These are phyloP conservation scores for Dactylis glomerata DNA, from an alignment of 176 grass and related monocot species.

Conservation along the genomic window DNA sequence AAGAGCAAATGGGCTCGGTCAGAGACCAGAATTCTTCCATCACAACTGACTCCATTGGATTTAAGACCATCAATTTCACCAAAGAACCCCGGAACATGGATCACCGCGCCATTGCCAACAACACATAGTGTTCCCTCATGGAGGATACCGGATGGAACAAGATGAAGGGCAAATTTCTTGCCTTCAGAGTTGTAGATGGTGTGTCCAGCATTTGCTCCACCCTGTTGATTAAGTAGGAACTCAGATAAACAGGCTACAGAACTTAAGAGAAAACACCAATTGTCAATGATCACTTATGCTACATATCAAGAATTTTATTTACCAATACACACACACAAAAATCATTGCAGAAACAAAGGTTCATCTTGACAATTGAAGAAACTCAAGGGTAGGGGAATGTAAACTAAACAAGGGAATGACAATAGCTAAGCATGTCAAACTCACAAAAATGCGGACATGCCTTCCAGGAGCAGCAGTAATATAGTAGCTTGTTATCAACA, in stretches of 20 bases:
- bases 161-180: conserved; percentile 83
- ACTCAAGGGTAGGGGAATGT: not conserved
- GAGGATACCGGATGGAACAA: conserved; percentile 87
- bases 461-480: not conserved
- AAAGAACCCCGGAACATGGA: conserved; percentile 82
- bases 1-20: conserved; percentile 77
- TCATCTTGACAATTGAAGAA: not conserved
- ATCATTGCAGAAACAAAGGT: not conserved
- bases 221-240: conserved; percentile 37
- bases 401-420: not conserved
- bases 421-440: not conserved
- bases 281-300: not conserved
- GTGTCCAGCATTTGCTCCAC: conserved; percentile 89
- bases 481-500: not conserved
- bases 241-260: conserved; percentile 25
- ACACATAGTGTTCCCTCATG: conserved; percentile 63
- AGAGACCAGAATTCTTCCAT: conserved; percentile 69
- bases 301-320: not conserved
- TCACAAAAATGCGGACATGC: not conserved
- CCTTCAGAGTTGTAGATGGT: conserved; percentile 83
- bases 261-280: not conserved
- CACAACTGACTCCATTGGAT: conserved; percentile 55
- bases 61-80: conserved; percentile 76
- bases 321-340: not conserved
- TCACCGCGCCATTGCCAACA: conserved; percentile 77